Base-by-base conservation (phyloP, 1,284 basidiomycete species). In the Wallemia hederae region DNA sequence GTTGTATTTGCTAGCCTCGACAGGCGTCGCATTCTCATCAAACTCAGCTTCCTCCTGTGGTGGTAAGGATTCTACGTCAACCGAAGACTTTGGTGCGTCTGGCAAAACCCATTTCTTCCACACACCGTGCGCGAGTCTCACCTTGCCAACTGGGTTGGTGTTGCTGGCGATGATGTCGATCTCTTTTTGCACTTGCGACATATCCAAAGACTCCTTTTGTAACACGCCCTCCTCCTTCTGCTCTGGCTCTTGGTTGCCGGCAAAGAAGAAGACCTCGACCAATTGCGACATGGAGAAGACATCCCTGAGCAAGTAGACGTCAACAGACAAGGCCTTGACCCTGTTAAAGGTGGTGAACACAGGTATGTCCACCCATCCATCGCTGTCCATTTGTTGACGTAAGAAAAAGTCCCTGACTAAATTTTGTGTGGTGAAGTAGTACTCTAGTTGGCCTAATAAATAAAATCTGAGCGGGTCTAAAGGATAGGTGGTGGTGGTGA, bases 261-360 rank as follows among this genome's bases (percentile, higher is more conserved):
- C 71, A 22, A 77, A 74, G 17, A 72, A 76, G n/a, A 73, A 72
- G n/a, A 89, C 78, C 70, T 92, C 83, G 59, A 86, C 79, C 24
- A 82, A 67, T 15, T 72, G 73, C 17, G 85, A 88, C 24, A 82
- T 72, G 17, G 66, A 70, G 65, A 92, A 75, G 14, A 84, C 80
- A 55, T 88, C 83, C 60, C 74, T 74, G 31, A 92, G 82, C 57
- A 85, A 71, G 33, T 77, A 71, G 14, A 75, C 65, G 65, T 89
- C 82, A 57, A 71, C 69, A 3, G 85, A 85, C 62, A 90, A 70
- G 61, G 75, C 75, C 66, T 76, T 78, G 62, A 92, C 78, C 55
- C 89, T 81, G 66, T 85, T 87, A 76, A 92, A 94, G 11, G 84
- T 83, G 2, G 84, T 83, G 61, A 94, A 76, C 61, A 87, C 74